Base-by-base conservation (phyloP, 345 rosid species). In the Excoecaria agallocha region DNA sequence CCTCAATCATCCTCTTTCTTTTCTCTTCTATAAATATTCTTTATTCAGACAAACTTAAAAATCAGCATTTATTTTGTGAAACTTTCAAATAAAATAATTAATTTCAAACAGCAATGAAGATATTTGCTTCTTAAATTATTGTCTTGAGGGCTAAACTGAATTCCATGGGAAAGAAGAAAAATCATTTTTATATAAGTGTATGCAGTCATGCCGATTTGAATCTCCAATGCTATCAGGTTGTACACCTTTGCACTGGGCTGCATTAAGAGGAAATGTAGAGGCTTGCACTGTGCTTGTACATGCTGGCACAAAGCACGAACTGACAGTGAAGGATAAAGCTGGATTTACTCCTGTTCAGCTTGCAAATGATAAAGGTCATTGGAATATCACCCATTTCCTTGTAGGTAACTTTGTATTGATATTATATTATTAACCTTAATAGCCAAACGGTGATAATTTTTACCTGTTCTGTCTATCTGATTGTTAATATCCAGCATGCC, bases 201-300 rank as follows among this genome's bases (percentile, higher is more conserved):
- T 12, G 4, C 25, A 62, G 10, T 17, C 0, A 12, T 52, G 37
- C 48, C 54, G 59, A 70, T 62, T 72, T 70, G 43, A 12, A 52
- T 66, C 4, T 70, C 49, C 56, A 19, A 73, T 75, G 74, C 77
- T 69, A 70, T 75, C 78, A 95, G 99, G 99, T 65, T 93, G 96
- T 80, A 93, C 98, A 41, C 99, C 99, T 69, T 85, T 93, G 87
- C 99, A 95, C 74, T 93, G 97, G 98, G 99, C 99, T 71, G 97
- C 85, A 39, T 50, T 89, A 68, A 83, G 82, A 78, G 97, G 94
- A 80, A 88, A 91, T 80, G 83, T 83, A 30, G 99, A 95, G 83
- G 94, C 90, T 41, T 90, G 89, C 82, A 78, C 91, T 60, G 81
- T 93, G 71, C 96, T 95, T 66, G 93, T 91, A 54, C 98, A 90